phyloP scores from a whole-genome alignment of 192 early-diverging fungal species.

The Backusella luteola region DNA sequence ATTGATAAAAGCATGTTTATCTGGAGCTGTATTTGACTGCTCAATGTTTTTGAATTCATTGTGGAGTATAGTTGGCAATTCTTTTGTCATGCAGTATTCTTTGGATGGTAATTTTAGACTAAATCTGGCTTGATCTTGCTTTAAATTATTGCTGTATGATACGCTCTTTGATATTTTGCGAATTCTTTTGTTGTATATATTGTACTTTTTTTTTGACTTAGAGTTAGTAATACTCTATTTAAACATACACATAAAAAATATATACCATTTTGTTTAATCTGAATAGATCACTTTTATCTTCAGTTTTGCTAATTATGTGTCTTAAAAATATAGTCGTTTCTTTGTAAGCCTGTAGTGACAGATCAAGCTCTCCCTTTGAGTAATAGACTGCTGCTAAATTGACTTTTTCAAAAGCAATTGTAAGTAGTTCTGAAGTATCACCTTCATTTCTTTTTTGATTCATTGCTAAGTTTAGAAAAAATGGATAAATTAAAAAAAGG shows the following conservation, averaged over 20 bases:
- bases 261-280: not conserved
- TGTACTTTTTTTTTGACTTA: not conserved
- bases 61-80: not conserved
- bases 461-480: not conserved
- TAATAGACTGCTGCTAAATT: not conserved
- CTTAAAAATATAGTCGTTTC: not conserved
- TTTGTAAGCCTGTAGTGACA: not conserved
- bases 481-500: not conserved
- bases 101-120: not conserved
- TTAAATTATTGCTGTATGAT: not conserved
- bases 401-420: not conserved
- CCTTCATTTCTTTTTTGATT: not conserved
- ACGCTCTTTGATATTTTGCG: not conserved
- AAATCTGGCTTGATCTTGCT: not conserved
- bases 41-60: not conserved
- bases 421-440: not conserved
- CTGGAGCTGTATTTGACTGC: not conserved
- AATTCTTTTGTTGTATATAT: not conserved
- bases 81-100: not conserved
- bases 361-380: not conserved
- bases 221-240: not conserved
- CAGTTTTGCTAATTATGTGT: not conserved
- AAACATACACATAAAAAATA: not conserved
- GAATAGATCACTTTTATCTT: not conserved
- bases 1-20: not conserved